Conservation (phyloP, 2,329 filamentous ascomycete genomes). For the Curvularia eragrostidis region DNA sequence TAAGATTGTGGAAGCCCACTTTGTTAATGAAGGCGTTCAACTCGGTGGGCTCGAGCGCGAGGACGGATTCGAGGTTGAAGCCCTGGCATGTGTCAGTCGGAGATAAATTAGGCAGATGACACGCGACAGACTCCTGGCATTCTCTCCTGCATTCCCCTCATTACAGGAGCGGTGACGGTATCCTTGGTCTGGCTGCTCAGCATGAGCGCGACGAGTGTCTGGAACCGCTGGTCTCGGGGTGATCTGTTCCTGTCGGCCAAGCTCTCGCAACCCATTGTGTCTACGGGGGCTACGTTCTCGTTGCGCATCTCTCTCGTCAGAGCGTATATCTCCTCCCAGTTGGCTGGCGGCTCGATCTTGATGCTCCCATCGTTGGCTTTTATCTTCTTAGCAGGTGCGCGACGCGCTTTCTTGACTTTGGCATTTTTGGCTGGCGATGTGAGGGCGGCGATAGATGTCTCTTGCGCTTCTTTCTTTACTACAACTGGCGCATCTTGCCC, state of each 20-base stretch:
- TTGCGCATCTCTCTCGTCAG: constrained; percentile 79
- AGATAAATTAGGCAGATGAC: not conserved
- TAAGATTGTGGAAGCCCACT: constrained; percentile 95
- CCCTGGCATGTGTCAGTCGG: constrained; percentile 35
- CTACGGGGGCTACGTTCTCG: constrained; percentile 78
- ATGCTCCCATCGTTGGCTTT: constrained; percentile 40
- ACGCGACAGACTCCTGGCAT: constrained; percentile 59
- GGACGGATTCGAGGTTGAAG: constrained; percentile 77
- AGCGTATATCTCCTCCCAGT: constrained; percentile 85
- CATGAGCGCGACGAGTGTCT: constrained; percentile 88
- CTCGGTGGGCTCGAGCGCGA: constrained; percentile 70
- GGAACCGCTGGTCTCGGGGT: constrained; percentile 72
- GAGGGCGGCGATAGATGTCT: constrained; percentile 24
- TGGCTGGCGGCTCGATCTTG: constrained; percentile 68
- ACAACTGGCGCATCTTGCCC: constrained; percentile 41
- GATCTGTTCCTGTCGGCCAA: constrained; percentile 64
- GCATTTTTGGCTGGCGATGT: constrained; percentile 35
- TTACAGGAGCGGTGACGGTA: constrained; percentile 83
- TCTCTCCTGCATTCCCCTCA: constrained; percentile 77
- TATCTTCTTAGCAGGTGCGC: constrained; percentile 46
- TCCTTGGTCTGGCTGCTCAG: constrained; percentile 93
- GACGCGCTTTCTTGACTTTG: constrained; percentile 47
- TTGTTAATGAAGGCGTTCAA: constrained; percentile 79
- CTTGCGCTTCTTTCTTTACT: constrained; percentile 43
- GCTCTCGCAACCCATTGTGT: constrained; percentile 95